phyloP scores from a whole-genome alignment of 768 basidiomycete species.

The Collybia sp. region DNA sequence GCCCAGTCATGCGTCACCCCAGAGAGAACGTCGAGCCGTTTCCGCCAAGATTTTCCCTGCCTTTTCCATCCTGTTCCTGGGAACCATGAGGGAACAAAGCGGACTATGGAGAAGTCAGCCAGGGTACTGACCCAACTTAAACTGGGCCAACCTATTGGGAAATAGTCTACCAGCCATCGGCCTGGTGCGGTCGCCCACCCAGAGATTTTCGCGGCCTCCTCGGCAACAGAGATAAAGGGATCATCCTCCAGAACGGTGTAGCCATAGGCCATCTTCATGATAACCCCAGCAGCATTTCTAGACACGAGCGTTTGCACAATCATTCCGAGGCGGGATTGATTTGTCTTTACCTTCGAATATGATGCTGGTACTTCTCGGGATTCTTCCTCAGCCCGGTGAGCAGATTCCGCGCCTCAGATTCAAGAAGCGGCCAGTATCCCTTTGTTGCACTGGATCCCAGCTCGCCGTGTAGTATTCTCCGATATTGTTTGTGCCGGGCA shows the following conservation, averaged over 20 bases:
- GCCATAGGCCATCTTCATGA: constrained; percentile 40
- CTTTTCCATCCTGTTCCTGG: constrained; percentile 46
- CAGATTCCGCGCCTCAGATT: constrained; percentile 28
- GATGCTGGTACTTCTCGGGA: constrained; percentile 26
- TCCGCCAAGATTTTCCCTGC: constrained; percentile 35
- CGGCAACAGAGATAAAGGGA: constrained; percentile 31
- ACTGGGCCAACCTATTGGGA: constrained; percentile 27
- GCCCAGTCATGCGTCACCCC: constrained; percentile 39
- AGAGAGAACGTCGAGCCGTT: constrained; percentile 28
- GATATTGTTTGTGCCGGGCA: constrained; percentile 32
- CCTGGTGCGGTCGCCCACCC: constrained; percentile 35
- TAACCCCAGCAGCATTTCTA: constrained; percentile 33
- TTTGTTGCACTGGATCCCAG: constrained; percentile 29
- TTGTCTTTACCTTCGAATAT: constrained; percentile 31
- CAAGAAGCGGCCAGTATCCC: constrained; percentile 28
- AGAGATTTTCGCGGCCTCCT: constrained; percentile 34
- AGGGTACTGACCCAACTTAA: neutral
- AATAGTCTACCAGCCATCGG: constrained; percentile 39
- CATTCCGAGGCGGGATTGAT: neutral
- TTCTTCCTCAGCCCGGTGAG: constrained; percentile 23
- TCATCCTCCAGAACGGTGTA: constrained; percentile 32
- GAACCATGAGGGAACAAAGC: constrained; percentile 44
- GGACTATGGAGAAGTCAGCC: constrained; percentile 22
- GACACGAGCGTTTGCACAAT: neutral
- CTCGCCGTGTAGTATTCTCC: constrained; percentile 32